Conservation (phyloP, 1,284 basidiomycete genomes). For the Fistulinella cinereoalba region DNA sequence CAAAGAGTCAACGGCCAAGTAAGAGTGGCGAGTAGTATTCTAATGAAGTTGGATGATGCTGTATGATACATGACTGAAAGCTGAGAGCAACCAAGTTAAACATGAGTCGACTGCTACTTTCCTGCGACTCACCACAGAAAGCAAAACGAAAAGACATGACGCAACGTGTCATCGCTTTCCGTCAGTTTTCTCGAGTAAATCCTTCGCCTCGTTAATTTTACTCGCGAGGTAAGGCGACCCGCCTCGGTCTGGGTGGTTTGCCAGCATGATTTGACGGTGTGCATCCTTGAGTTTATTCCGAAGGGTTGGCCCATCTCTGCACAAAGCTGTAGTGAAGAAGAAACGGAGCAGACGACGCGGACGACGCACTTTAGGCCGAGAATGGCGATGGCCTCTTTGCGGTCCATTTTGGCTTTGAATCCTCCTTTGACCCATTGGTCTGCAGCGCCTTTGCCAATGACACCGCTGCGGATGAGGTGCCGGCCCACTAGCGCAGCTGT, state of each 20-base stretch:
- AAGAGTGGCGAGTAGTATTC: slow-evolving; percentile 13
- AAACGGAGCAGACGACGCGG: not conserved
- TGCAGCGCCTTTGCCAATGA: slow-evolving; percentile 59
- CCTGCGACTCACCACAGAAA: not conserved
- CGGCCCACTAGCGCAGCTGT: slow-evolving; percentile 79
- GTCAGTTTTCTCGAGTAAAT: slow-evolving; percentile 73
- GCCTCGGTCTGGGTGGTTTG: slow-evolving; percentile 95
- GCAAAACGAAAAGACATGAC: not conserved
- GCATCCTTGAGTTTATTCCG: slow-evolving; percentile 82
- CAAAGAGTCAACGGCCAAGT: no score
- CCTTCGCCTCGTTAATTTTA: slow-evolving; percentile 95
- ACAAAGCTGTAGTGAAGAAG: not conserved
- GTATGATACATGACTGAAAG: slow-evolving; percentile 15
- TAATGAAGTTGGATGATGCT: slow-evolving; percentile 11
- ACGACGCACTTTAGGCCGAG: slow-evolving; percentile 84
- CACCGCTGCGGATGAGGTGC: slow-evolving; percentile 57
- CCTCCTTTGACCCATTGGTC: slow-evolving; percentile 93
- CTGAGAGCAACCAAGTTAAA: not conserved
- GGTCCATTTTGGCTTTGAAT: slow-evolving; percentile 95
- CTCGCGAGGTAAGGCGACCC: slow-evolving; percentile 97
- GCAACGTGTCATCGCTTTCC: slow-evolving; percentile 38
- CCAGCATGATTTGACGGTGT: slow-evolving; percentile 89
- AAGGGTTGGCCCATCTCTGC: slow-evolving; percentile 73
- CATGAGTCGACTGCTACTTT: no score
- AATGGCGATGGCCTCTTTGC: slow-evolving; percentile 88